Conservation (phyloP, 78 protist species). For the Monosiga brevicollis region DNA sequence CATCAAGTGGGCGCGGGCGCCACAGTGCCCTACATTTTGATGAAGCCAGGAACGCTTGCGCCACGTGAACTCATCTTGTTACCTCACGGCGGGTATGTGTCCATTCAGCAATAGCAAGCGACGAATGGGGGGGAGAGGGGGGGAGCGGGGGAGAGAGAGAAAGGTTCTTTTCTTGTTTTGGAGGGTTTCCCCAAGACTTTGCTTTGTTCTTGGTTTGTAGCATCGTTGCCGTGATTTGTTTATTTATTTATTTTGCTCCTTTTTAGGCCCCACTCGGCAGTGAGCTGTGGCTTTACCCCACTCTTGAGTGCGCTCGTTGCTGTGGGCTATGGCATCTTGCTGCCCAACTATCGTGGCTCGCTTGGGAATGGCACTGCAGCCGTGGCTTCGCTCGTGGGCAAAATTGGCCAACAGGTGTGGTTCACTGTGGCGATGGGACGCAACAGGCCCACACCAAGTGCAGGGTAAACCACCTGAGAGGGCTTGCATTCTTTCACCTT, state of each 20-base stretch:
- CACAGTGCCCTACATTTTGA: too few species aligned
- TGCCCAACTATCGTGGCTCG: neutral
- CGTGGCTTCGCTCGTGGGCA: neutral
- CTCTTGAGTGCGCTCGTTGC: neutral
- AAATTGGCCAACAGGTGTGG: neutral
- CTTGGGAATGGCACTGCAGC: neutral
- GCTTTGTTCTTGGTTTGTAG: neutral
- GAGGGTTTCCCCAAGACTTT: neutral
- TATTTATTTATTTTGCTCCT: neutral
- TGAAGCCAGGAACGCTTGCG: neutral
- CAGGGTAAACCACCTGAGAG: neutral
- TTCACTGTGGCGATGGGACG: neutral
- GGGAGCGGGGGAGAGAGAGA: too few species aligned
- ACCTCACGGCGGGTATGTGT: neutral
- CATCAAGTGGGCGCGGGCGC: too few species aligned
- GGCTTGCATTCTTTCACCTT: neutral
- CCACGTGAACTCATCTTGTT: neutral
- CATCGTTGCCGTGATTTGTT: neutral
- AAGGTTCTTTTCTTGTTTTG: neutral
- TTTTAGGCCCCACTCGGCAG: neutral
- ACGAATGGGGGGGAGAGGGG: too few species aligned
- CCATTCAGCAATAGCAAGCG: too few species aligned
- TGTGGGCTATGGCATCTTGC: neutral
- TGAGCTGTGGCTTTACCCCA: neutral
- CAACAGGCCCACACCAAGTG: neutral